Conservation (phyloP, 768 basidiomycete species). For the Gloeophyllum trabeum region DNA sequence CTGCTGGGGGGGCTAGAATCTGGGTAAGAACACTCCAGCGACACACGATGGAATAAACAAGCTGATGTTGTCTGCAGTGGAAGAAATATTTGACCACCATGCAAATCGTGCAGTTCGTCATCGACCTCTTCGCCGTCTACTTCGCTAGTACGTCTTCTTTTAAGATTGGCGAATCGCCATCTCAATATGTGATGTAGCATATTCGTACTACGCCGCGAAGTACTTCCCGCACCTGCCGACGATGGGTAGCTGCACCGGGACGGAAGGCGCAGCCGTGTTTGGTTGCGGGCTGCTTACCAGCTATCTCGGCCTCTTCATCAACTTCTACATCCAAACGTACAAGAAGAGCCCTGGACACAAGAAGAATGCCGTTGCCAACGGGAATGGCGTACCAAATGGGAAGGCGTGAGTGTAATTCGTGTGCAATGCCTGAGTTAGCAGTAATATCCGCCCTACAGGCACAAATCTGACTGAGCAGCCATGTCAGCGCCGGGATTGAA, state of each 20-base stretch:
- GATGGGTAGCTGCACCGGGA: conserved; percentile 78
- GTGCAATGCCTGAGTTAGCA: too few relatives aligned
- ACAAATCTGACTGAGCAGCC: not conserved
- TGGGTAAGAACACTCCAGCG: conserved; percentile 49
- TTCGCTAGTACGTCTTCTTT: conserved; percentile 71
- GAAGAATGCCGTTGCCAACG: conserved; percentile 22
- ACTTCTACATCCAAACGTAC: conserved; percentile 85
- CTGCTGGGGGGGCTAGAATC: conserved; percentile 91
- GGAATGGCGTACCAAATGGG: conserved; percentile 31
- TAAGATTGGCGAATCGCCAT: not conserved
- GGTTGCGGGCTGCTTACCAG: conserved; percentile 83
- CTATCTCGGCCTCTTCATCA: conserved; percentile 93
- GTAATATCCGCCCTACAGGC: not conserved
- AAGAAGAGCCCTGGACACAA: conserved; percentile 41
- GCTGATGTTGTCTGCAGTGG: conserved; percentile 49
- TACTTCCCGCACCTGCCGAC: conserved; percentile 53
- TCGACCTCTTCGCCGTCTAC: conserved; percentile 86
- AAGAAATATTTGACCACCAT: conserved; percentile 95
- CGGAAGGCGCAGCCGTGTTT: conserved; percentile 78
- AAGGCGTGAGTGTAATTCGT: conserved; percentile 17
- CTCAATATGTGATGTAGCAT: conserved; percentile 29
- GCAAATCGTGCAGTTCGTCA: conserved; percentile 94
- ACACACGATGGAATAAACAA: not conserved
- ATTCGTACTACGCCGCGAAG: conserved; percentile 66
- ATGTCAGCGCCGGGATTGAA: not conserved